phyloP scores from a whole-genome alignment of 108 stramenopile genomes.

The Conticribra weissflogii region DNA sequence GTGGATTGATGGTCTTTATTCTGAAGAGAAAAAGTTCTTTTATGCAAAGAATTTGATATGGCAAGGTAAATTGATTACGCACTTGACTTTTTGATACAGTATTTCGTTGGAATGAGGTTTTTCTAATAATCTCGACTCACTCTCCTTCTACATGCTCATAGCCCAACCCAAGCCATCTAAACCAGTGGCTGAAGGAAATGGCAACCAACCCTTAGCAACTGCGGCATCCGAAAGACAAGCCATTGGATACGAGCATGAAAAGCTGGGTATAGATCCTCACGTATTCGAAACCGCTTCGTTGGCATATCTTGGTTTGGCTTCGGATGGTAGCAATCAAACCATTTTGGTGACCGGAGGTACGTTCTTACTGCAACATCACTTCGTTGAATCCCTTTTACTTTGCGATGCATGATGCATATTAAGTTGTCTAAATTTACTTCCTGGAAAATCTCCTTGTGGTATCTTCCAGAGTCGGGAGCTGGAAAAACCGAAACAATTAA shows the following conservation, averaged over 20 bases:
- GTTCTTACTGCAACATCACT: too few species aligned
- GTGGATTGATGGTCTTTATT: slow-evolving; percentile 82
- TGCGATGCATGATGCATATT: too few species aligned
- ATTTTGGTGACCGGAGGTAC: slow-evolving; percentile 85
- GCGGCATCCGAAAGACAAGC: slow-evolving; percentile 55
- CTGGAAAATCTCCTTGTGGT: too few species aligned
- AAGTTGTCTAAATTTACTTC: too few species aligned
- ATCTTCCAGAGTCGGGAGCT: slow-evolving; percentile 91
- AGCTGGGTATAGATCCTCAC: slow-evolving; percentile 69
- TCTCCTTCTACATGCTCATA: background rate
- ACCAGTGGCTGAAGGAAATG: background rate
- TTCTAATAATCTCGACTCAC: background rate
- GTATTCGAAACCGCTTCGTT: slow-evolving; percentile 77
- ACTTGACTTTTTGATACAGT: too few species aligned
- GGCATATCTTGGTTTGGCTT: slow-evolving; percentile 71
- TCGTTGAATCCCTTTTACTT: too few species aligned
- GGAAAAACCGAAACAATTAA: slow-evolving; percentile 94
- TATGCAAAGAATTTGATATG: slow-evolving; percentile 82
- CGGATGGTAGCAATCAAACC: slow-evolving; percentile 63
- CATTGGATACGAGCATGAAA: slow-evolving; percentile 56
- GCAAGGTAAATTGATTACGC: too few species aligned
- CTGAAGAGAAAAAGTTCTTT: slow-evolving; percentile 48
- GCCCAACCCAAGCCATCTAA: background rate
- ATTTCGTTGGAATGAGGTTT: too few species aligned
- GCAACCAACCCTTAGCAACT: slow-evolving; percentile 19